Base-by-base conservation (phyloP, 495 filamentous ascomycete species). In the Arthonia radiata region DNA sequence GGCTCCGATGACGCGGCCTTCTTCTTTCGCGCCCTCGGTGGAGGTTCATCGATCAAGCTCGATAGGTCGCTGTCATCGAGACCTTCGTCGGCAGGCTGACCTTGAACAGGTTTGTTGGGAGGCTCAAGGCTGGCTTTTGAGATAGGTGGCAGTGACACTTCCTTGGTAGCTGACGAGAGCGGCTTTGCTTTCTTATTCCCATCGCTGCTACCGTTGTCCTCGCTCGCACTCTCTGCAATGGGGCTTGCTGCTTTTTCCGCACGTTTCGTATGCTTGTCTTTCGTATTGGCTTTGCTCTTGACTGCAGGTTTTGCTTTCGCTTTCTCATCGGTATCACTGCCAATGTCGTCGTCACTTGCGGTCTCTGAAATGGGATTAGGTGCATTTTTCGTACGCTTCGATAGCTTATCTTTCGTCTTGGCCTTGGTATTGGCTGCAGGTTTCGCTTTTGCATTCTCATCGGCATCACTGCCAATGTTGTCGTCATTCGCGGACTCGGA, bases 41-140 rank as follows among this genome's bases (percentile, higher is more conserved):
- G 71, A 9, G 63, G 59, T 24, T 79, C 70, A 37, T 82, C 79
- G 13, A 77, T 36, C 10, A 91, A 54, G 1, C 65, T 57, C 4
- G 80, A 90, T 54, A 86, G 56, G 28, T 82, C 77, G 42, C 77
- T n/a, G n/a, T n/a, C n/a, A n/a, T n/a, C n/a, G n/a, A n/a, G n/a
- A n/a, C n/a, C n/a, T n/a, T n/a, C n/a, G n/a, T n/a, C n/a, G n/a
- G n/a, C n/a, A n/a, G n/a, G n/a, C n/a, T n/a, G n/a, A n/a, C n/a
- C n/a, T n/a, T n/a, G n/a, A n/a, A n/a, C n/a, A n/a, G n/a, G n/a
- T n/a, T n/a, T n/a, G n/a, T n/a, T n/a, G n/a, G n/a, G n/a, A n/a
- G n/a, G n/a, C n/a, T n/a, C n/a, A n/a, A n/a, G n/a, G n/a, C n/a
- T n/a, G n/a, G n/a, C n/a, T n/a, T n/a, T n/a, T n/a, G n/a, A n/a